Conservation (phyloP, 805 yeast genomes). For the Wickerhamomyces chaumierensis region DNA sequence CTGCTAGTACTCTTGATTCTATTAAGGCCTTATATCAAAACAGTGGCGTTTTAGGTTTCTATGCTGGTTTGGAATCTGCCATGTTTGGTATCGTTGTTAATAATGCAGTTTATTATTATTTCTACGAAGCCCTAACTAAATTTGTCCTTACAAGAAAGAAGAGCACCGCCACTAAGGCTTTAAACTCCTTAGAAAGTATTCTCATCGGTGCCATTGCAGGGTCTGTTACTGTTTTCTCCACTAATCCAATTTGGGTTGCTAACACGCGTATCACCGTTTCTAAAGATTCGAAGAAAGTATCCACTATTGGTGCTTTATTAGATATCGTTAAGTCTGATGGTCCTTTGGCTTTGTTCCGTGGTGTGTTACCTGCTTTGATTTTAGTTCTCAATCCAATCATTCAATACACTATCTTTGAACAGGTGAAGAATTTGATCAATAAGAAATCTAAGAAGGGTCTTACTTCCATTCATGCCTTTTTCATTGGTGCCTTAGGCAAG, state of each 20-base stretch:
- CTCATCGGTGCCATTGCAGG: constrained; percentile 66
- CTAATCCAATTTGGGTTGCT: constrained; percentile 93
- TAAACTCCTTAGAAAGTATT: constrained; percentile 17
- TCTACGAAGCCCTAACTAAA: constrained; percentile 63
- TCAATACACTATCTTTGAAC: constrained; percentile 88
- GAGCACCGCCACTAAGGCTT: constrained; percentile 7
- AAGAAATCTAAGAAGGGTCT: constrained; percentile 34
- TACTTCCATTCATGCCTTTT: constrained; percentile 67
- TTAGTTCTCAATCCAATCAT: constrained; percentile 82
- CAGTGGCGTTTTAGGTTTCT: constrained; percentile 60
- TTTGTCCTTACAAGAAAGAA: constrained; percentile 23
- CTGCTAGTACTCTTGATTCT: constrained; percentile 21
- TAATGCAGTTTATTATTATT: constrained; percentile 83
- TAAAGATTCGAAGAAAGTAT: constrained; percentile 18
- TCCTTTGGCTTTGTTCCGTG: constrained; percentile 60
- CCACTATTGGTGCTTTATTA: constrained; percentile 44
- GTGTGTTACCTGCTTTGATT: constrained; percentile 79
- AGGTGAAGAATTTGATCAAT: constrained; percentile 56
- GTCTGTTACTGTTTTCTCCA: constrained; percentile 64
- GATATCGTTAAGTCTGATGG: constrained; percentile 69
- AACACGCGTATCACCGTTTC: constrained; percentile 81
- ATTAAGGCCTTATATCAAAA: constrained; percentile 36
- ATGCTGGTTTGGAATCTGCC: constrained; percentile 83
- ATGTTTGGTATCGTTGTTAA: constrained; percentile 76
- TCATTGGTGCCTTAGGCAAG: constrained; percentile 84